Base-by-base conservation (phyloP, 2,329 filamentous ascomycete genomes). In the Ophiocordyceps camponoti-leonardi region DNA sequence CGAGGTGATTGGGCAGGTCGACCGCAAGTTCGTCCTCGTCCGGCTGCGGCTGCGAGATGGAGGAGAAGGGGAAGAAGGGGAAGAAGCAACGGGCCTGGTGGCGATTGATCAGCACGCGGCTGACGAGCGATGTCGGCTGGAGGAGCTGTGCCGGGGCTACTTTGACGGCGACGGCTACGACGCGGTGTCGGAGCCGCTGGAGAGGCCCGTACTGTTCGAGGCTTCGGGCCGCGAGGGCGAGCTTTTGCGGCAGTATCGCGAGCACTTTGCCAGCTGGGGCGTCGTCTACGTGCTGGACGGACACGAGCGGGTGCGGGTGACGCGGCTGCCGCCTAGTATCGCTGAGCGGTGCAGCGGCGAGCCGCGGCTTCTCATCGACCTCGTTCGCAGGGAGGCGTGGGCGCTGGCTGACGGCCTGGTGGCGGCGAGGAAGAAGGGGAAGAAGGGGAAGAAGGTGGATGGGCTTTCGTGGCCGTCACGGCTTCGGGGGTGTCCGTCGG, bases 21-120 rank as follows among this genome's bases (percentile, higher is more conserved):
- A 96, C 58, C 71, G 67, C 14, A 98, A 98, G 59, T 98, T 94
- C 57, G 82, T 98, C 16, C 64, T 98, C 1, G 68, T 79, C 20
- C 81, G 75, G 49, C 63, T 85, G 44, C 58, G 61, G 0, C 48
- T 58, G 14, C 45, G 55, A 20, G 20, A 37, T 18, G 12, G 41
- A n/a, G 18, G 16, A 11, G 43, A 40, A 26, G 26, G 7, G 19
- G n/a, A 26, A 14, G 33, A 26, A 16, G 43, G 26, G 6, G 44
- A 26, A 13, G 6, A 42, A 10, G 50, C 51, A 71, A 41, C 66
- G 83, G 31, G 78, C 1, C 64, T 96, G 5, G 71, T 94, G 0
- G 67, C 95, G 37, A 72, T 95, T 6, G 92, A 98, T 56, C 92
- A 98, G 56, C 92, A 98, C 58, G 92, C 92, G 1, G 92, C 88